These are phyloP conservation scores for Uncinocarpus reesii DNA, from an alignment of 2,329 filamentous ascomycete species.

Conservation along the genomic window DNA sequence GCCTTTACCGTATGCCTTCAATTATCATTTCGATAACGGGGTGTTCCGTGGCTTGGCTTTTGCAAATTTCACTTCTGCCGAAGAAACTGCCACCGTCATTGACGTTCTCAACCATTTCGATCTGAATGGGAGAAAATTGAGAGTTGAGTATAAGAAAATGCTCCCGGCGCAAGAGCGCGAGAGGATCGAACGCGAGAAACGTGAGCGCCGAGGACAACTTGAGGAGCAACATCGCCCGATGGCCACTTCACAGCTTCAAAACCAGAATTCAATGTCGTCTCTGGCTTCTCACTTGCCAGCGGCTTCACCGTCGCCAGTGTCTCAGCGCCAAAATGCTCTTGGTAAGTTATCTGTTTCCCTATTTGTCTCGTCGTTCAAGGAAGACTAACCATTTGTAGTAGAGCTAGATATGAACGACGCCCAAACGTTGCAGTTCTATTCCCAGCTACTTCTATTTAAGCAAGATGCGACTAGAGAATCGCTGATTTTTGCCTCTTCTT, in stretches of 20 bases:
- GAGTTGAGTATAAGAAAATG: slow-evolving; percentile 99
- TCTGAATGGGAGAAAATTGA: slow-evolving; percentile 82
- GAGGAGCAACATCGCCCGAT: slow-evolving; percentile 90
- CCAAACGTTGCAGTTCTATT: slow-evolving; percentile 76
- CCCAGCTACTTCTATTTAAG: slow-evolving; percentile 80
- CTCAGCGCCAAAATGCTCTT: slow-evolving; percentile 38
- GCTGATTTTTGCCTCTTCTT: slow-evolving; percentile 69
- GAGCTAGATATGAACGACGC: slow-evolving; percentile 89
- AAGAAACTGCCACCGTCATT: slow-evolving; percentile 88
- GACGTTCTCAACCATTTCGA: slow-evolving; percentile 92
- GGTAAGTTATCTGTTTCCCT: slow-evolving; percentile 22
- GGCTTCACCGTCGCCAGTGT: slow-evolving; percentile 58
- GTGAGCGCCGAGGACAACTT: slow-evolving; percentile 86
- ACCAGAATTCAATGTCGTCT: slow-evolving; percentile 77
- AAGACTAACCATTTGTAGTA: slow-evolving; percentile 25
- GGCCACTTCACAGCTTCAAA: slow-evolving; percentile 55
- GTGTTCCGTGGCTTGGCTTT: slow-evolving; percentile 94
- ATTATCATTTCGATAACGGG: slow-evolving; percentile 98
- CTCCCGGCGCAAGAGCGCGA: slow-evolving; percentile 87
- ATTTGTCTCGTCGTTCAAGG: slow-evolving; percentile 8
- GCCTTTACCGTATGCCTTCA: slow-evolving; percentile 94
- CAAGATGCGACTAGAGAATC: slow-evolving; percentile 66
- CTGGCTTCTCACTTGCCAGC: slow-evolving; percentile 55
- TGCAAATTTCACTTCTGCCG: slow-evolving; percentile 92
- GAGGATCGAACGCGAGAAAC: slow-evolving; percentile 92